A percentile compares a stretch with the other conserved stretches of the same genome.
These are phyloP conservation scores for Chloroidium sp. DNA, from an alignment of 163 green algal species.

Conservation along the genomic window DNA sequence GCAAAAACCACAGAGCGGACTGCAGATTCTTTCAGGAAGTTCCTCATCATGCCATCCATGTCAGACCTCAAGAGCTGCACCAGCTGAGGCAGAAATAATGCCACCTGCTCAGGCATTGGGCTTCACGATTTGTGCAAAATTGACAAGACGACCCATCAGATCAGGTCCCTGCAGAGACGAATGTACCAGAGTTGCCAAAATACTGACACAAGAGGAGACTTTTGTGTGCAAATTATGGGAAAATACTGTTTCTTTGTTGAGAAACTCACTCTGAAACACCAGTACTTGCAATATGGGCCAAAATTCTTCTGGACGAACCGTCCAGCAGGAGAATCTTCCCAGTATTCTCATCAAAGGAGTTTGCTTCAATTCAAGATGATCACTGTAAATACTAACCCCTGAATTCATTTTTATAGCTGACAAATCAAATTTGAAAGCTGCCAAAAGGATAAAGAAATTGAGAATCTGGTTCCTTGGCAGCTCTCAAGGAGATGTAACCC, in stretches of 20 bases:
- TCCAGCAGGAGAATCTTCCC: too few relatives aligned
- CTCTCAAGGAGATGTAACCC: too few relatives aligned
- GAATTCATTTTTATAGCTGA: too few relatives aligned
- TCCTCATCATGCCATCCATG: constrained; percentile 45
- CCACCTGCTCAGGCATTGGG: constrained; percentile 35
- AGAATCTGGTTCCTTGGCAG: too few relatives aligned
- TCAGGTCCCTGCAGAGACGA: not conserved
- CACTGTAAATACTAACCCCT: too few relatives aligned
- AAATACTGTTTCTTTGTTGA: not conserved
- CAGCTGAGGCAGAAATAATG: constrained; percentile 93
- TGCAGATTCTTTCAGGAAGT: constrained; percentile 55
- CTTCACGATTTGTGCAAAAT: not conserved
- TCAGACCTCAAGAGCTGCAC: constrained; percentile 82
- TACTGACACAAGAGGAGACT: not conserved
- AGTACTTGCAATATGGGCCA: not conserved
- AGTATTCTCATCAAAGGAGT: too few relatives aligned
- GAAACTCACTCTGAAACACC: not conserved
- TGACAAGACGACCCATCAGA: not conserved
- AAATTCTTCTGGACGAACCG: too few relatives aligned
- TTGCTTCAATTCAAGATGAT: too few relatives aligned
- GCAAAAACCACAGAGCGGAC: constrained; percentile 59
- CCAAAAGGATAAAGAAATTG: too few relatives aligned
- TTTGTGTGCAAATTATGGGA: not conserved
- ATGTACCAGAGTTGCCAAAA: not conserved
- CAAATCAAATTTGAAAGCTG: too few relatives aligned